Evolutionary conservation across 176 grass and related monocot genomes (phyloP), one percentile per base, ranked within the genome.

Genomic region (Oryza punctata): DNA sequence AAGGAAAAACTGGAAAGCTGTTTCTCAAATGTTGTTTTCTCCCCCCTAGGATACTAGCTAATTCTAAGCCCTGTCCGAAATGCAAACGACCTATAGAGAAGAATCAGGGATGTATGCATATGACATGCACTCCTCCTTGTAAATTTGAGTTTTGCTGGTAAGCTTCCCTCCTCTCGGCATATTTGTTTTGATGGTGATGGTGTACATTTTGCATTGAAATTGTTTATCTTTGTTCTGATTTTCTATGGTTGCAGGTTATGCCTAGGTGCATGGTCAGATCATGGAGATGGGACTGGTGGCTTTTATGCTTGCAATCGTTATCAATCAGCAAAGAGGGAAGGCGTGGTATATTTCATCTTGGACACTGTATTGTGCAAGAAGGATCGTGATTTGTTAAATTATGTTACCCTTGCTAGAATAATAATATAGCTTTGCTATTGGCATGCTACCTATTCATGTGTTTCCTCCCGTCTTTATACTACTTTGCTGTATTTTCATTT

Each of bases 141-240:
- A 95, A 91, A 88, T 98, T 95, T 44, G 92, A 98, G 54, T 98
- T 98, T 63, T 98, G 95, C 92, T 98, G 95, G 94, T 97, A 92
- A 76, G 45, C 50, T 63, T 69, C 78, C 41, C 29, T 63, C 69
- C 52, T 47, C 54, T 47, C 45, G 3, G 45, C 37, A 78, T 75
- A 70, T 70, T 18, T 87, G 27, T 69, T 61, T 54, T 88, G 45
- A 12, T 47, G 45, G 45, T 47, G 45, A 47, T 47, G 2, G 60
- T 41, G 9, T 72, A 21, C 52, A 84, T 35, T 88, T 24, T 86
- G 73, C 32, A 80, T 84, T 54, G 32, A 79, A 41, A 27, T 70
- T 64, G 59, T 41, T 59, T 64, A 77, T 47, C 45, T 47, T 47
- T 15, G 45, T 12, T 47, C 45, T 47, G 45, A 47, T 41, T 19